Evolutionary conservation across 495 filamentous ascomycete genomes (phyloP).

Genomic region (Physcia stellaris): DNA sequence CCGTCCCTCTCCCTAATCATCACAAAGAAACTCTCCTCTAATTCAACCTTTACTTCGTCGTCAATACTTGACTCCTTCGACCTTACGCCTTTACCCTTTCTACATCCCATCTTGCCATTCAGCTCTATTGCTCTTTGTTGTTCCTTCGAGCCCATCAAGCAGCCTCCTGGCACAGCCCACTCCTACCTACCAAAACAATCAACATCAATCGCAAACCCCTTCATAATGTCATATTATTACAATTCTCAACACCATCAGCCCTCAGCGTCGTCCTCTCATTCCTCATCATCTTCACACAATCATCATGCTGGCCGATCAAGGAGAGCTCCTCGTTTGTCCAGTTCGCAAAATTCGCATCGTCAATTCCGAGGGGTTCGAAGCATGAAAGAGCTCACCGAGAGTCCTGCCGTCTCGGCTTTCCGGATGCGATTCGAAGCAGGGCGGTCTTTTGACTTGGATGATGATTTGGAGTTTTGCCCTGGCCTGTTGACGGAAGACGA

Average conservation of each 20-base stretch:
- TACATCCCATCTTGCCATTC: neutral
- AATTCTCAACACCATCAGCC: conserved; percentile 48
- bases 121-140: neutral
- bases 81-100: neutral
- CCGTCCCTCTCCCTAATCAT: neutral
- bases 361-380: conserved; percentile 71
- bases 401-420: conserved; percentile 57
- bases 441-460: conserved; percentile 91
- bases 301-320: conserved; percentile 80
- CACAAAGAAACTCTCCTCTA: too few relatives aligned
- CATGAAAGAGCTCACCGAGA: conserved; percentile 80
- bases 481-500: conserved; percentile 88
- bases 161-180: neutral
- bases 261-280: conserved; percentile 36
- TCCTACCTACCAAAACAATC: neutral
- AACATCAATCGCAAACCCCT: conserved; percentile 15
- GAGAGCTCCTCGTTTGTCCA: conserved; percentile 67
- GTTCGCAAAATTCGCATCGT: conserved; percentile 68
- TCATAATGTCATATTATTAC: conserved; percentile 75
- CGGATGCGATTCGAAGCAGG: conserved; percentile 79
- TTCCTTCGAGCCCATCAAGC: neutral
- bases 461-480: conserved; percentile 94
- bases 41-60: too few relatives aligned
- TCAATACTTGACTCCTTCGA: too few relatives aligned
- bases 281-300: conserved; percentile 44